A percentile compares a stretch with the other conserved stretches of the same genome.
phyloP scores from a whole-genome alignment of 2,329 filamentous ascomycete genomes.

The Elsinoe arachidis region DNA sequence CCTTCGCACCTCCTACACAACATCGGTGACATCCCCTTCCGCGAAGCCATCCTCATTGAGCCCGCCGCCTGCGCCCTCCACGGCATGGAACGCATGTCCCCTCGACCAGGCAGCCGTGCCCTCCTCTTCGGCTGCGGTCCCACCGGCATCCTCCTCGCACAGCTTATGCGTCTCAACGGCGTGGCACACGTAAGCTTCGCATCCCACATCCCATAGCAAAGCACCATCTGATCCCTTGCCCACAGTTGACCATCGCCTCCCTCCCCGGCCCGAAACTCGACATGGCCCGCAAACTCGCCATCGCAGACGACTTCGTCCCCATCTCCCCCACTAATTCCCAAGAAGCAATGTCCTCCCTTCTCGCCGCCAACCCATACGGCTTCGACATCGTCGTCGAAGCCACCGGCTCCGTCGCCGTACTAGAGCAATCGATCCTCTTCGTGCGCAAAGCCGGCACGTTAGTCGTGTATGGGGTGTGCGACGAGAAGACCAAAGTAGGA shows the following conservation, averaged over 20 bases:
- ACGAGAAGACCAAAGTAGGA: slow-evolving; percentile 51
- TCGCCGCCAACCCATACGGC: slow-evolving; percentile 58
- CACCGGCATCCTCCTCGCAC: slow-evolving; percentile 55
- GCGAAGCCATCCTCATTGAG: slow-evolving; percentile 63
- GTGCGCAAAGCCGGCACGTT: slow-evolving; percentile 62
- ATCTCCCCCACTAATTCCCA: slow-evolving; percentile 43
- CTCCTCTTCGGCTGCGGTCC: slow-evolving; percentile 60
- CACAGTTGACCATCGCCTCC: slow-evolving; percentile 18
- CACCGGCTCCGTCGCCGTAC: slow-evolving; percentile 58
- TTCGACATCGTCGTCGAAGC: slow-evolving; percentile 68
- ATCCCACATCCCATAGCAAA: slow-evolving; percentile 35
- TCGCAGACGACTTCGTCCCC: slow-evolving; percentile 41
- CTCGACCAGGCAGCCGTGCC: slow-evolving; percentile 56
- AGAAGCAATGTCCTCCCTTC: slow-evolving; percentile 55
- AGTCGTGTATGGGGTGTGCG: slow-evolving; percentile 64
- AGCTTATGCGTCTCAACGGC: slow-evolving; percentile 56
- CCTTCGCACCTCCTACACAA: slow-evolving; percentile 53
- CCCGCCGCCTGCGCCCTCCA: slow-evolving; percentile 63
- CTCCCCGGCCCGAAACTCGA: slow-evolving; percentile 57
- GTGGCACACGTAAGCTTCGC: slow-evolving; percentile 55
- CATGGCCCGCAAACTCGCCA: slow-evolving; percentile 45
- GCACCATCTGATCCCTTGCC: neutral
- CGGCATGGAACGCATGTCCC: slow-evolving; percentile 59
- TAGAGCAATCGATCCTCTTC: slow-evolving; percentile 63
- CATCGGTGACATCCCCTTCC: slow-evolving; percentile 55